Percentiles rank a stretch among this genome's conserved stretches.
phyloP scores from a whole-genome alignment of 306 rosid species.

The Vigna mungo region DNA sequence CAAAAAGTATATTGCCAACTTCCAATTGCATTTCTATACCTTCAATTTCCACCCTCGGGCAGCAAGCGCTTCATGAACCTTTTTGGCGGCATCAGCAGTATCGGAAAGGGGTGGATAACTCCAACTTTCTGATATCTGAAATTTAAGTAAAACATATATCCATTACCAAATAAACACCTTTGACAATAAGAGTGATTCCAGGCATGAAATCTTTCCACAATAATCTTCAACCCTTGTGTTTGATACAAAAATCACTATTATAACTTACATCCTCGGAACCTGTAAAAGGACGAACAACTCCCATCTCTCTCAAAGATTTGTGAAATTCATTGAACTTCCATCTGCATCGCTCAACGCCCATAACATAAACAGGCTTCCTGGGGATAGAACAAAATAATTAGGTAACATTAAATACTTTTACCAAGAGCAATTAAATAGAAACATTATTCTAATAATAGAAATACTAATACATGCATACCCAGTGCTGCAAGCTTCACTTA shows the following conservation, averaged over 20 bases:
- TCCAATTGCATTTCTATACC: conserved; percentile 48
- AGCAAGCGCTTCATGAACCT: conserved; percentile 76
- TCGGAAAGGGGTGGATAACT: conserved; percentile 95
- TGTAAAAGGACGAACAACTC: conserved; percentile 84
- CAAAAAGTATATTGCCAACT: conserved; percentile 9
- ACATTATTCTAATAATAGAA: background rate
- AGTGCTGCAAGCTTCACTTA: conserved; percentile 96
- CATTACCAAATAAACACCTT: conserved; percentile 11
- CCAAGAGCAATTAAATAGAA: conserved; percentile 28
- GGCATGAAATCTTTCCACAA: conserved; percentile 31
- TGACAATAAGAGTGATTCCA: conserved; percentile 19
- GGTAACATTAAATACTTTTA: background rate
- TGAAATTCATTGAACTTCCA: conserved; percentile 92
- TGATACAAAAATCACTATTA: background rate
- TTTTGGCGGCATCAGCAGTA: conserved; percentile 82
- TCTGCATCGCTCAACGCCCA: conserved; percentile 82
- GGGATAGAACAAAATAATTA: conserved; percentile 33
- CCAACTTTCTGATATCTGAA: conserved; percentile 95
- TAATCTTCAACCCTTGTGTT: conserved; percentile 22
- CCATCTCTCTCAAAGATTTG: conserved; percentile 72
- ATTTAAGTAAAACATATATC: conserved; percentile 20
- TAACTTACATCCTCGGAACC: conserved; percentile 94
- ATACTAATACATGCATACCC: conserved; percentile 68
- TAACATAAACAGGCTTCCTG: conserved; percentile 90
- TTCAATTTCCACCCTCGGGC: conserved; percentile 94